phyloP scores from a whole-genome alignment of 2,329 filamentous ascomycete genomes.

The Botrytis medusae region DNA sequence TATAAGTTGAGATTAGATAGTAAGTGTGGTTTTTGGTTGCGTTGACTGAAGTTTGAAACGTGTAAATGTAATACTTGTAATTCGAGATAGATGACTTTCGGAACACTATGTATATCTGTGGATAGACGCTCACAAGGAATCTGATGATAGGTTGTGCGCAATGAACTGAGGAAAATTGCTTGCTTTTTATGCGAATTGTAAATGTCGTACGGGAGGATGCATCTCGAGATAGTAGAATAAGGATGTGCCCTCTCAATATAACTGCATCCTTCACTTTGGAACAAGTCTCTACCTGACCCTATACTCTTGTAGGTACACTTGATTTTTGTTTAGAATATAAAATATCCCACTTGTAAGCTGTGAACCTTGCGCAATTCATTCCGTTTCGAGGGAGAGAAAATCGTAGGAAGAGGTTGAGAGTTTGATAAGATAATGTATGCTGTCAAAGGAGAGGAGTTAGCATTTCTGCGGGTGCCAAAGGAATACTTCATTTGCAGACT shows the following conservation, averaged over 20 bases:
- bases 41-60: background rate
- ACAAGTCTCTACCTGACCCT: background rate
- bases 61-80: background rate
- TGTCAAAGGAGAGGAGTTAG: background rate
- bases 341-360: background rate
- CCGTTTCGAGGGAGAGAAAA: background rate
- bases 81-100: background rate
- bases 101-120: background rate
- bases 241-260: background rate
- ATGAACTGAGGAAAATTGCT: background rate
- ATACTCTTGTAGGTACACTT: background rate
- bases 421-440: background rate
- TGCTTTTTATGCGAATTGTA: background rate
- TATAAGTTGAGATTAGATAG: too few species aligned
- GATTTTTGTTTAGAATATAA: background rate
- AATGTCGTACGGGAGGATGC: background rate
- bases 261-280: background rate
- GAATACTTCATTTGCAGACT: rapidly evolving
- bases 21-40: background rate
- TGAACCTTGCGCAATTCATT: background rate
- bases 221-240: background rate
- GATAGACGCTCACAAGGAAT: background rate
- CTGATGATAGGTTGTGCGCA: background rate
- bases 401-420: background rate
- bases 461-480: background rate